Evolutionary conservation across 345 rosid species (phyloP).

Genomic region (Citrus maxima): DNA sequence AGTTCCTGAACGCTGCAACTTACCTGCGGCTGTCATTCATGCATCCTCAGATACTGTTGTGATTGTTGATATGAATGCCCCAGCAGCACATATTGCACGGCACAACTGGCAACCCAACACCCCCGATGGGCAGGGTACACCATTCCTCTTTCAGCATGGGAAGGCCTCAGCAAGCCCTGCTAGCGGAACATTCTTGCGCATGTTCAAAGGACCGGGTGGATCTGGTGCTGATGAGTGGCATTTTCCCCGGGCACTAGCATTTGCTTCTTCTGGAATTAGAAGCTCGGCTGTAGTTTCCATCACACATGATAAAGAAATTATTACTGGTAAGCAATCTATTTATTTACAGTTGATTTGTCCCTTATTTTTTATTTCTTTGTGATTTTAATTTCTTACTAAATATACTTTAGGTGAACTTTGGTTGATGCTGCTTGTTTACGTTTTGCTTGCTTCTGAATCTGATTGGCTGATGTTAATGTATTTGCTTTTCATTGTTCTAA

Average conservation of each 20-base stretch:
- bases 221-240: constrained; percentile 67
- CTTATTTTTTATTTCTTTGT: background rate
- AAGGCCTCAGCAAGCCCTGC: constrained; percentile 59
- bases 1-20: constrained; percentile 85
- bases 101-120: constrained; percentile 99
- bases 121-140: constrained; percentile 91
- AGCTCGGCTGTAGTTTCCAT: constrained; percentile 76
- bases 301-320: constrained; percentile 73
- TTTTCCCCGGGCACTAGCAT: constrained; percentile 90
- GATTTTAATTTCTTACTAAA: background rate
- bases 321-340: constrained; percentile 60
- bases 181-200: constrained; percentile 77
- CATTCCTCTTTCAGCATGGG: constrained; percentile 93
- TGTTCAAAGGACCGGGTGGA: constrained; percentile 77
- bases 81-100: constrained; percentile 85
- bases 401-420: background rate
- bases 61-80: constrained; percentile 78
- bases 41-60: constrained; percentile 81
- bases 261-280: constrained; percentile 80
- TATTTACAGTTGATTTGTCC: background rate
- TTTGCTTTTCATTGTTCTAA: constrained; percentile 2
- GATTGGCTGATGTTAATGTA: background rate
- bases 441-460: background rate
- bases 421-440: background rate
- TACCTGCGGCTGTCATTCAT: constrained; percentile 90